Percentiles rank a stretch among this genome's conserved stretches.
Conservation (phyloP, 1,139 yeast genomes). For the Wickerhamomyces sp. region DNA sequence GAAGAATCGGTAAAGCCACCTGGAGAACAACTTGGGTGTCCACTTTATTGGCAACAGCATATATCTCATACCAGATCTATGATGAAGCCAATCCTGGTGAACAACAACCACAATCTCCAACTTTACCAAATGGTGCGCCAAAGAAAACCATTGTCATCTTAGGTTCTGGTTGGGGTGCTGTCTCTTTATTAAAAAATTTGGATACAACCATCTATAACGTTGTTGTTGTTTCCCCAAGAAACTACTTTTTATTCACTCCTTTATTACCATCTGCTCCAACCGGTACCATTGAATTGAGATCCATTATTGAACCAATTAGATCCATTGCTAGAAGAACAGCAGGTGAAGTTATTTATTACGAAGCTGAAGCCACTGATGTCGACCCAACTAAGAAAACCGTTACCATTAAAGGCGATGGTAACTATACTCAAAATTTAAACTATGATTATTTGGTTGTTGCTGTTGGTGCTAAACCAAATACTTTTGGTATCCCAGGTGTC, state of each 20-base stretch:
- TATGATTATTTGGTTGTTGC: constrained; percentile 79
- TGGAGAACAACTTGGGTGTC: constrained; percentile 30
- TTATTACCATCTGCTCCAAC: constrained; percentile 91
- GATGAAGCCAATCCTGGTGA: constrained; percentile 53
- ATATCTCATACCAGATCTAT: constrained; percentile 48
- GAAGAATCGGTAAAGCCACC: constrained; percentile 21
- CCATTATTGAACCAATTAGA: constrained; percentile 85
- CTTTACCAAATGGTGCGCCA: constrained; percentile 58
- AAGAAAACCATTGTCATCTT: constrained; percentile 70
- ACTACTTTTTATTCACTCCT: constrained; percentile 92
- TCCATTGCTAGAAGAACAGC: constrained; percentile 69
- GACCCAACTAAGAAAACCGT: constrained; percentile 69
- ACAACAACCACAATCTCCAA: constrained; percentile 52
- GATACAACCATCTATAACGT: constrained; percentile 89
- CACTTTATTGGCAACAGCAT: constrained; percentile 36
- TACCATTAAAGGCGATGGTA: constrained; percentile 31
- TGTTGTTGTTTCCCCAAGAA: constrained; percentile 86
- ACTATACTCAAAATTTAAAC: constrained; percentile 18
- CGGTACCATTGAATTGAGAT: constrained; percentile 89
- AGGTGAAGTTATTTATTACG: constrained; percentile 82
- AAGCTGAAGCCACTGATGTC: constrained; percentile 86
- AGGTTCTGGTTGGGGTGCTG: constrained; percentile 96
- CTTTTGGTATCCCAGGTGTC: constrained; percentile 79
- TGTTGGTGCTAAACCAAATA: constrained; percentile 80
- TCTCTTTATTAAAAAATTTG: constrained; percentile 75